A percentile compares a stretch with the other conserved stretches of the same genome.
Conservation (phyloP, 495 filamentous ascomycete species). For the Hypoxylon perforatum region DNA sequence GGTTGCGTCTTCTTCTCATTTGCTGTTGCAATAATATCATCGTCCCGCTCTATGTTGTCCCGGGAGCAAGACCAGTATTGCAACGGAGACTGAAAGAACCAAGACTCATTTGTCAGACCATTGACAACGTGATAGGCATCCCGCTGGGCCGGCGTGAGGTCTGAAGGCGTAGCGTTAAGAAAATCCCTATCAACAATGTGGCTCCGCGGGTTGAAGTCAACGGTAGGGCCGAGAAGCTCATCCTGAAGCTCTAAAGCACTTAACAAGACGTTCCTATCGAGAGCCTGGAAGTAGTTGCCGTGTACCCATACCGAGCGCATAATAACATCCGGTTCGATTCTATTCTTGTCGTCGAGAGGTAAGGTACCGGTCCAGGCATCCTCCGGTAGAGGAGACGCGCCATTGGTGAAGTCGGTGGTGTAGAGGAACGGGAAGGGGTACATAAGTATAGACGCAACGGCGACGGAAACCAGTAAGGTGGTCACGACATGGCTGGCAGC, state of each 20-base stretch:
- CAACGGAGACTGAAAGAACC: conserved; percentile 78
- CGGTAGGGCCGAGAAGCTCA: conserved; percentile 63
- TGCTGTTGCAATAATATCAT: conserved; percentile 70
- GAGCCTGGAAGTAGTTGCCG: conserved; percentile 75
- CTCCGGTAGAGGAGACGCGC: conserved; percentile 71
- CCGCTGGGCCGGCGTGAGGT: conserved; percentile 54
- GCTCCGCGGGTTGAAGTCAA: conserved; percentile 61
- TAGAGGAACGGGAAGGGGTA: conserved; percentile 77
- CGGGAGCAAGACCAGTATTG: conserved; percentile 78
- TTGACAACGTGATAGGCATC: conserved; percentile 63
- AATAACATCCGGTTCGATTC: conserved; percentile 60
- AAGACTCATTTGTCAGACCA: conserved; percentile 62
- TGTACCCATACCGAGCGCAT: conserved; percentile 70
- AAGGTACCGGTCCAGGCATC: conserved; percentile 81
- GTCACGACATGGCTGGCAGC: conserved; percentile 74
- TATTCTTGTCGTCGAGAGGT: conserved; percentile 57
- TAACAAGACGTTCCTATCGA: conserved; percentile 68
- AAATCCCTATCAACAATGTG: conserved; percentile 35
- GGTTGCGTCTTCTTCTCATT: conserved; percentile 64
- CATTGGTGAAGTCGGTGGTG: conserved; percentile 67
- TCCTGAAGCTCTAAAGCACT: conserved; percentile 73
- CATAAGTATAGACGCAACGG: conserved; percentile 69
- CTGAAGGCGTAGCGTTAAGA: conserved; percentile 29
- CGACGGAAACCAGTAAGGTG: conserved; percentile 71
- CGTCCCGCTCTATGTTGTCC: conserved; percentile 63